Percentiles rank a stretch among this genome's conserved stretches.
phyloP scores from a whole-genome alignment of 1,284 basidiomycete genomes.

The Omphalotus olearius region DNA sequence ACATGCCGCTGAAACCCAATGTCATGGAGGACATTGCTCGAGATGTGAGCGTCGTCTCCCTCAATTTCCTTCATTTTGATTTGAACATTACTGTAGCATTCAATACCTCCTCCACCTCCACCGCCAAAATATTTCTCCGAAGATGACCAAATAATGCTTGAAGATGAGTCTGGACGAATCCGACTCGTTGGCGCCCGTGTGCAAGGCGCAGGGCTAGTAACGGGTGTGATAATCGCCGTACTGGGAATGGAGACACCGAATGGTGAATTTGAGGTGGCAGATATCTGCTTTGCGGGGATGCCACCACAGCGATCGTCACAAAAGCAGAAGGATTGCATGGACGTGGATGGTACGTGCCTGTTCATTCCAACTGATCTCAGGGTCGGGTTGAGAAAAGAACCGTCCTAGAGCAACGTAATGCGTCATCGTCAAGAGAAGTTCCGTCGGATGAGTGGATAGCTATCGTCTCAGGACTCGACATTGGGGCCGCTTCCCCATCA shows the following conservation, averaged over 20 bases:
- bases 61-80: conserved; percentile 3
- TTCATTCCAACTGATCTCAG: conserved; percentile 10
- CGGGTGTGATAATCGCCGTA: conserved; percentile 87
- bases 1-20: conserved; percentile 98
- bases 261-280: conserved; percentile 95
- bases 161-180: conserved; percentile 94
- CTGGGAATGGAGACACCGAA: conserved; percentile 85
- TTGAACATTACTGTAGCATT: conserved; percentile 54
- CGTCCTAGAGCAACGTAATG: background rate
- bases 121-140: conserved; percentile 72
- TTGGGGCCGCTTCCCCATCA: conserved; percentile 55
- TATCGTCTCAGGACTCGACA: conserved; percentile 77
- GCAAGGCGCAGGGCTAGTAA: conserved; percentile 62
- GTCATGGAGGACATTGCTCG: conserved; percentile 92
- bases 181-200: conserved; percentile 76
- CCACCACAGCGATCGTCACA: conserved; percentile 52
- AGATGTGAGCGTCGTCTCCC: conserved; percentile 61
- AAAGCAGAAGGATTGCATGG: conserved; percentile 37
- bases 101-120: conserved; percentile 81
- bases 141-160: conserved; percentile 83
- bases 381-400: conserved; percentile 5
- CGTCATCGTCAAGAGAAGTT: conserved; percentile 15
- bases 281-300: conserved; percentile 82
- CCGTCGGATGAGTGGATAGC: conserved; percentile 74
- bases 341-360: conserved; percentile 40